These are phyloP conservation scores for Cicer pinnatifidum DNA, from an alignment of 306 rosid genomes.

Conservation along the genomic window DNA sequence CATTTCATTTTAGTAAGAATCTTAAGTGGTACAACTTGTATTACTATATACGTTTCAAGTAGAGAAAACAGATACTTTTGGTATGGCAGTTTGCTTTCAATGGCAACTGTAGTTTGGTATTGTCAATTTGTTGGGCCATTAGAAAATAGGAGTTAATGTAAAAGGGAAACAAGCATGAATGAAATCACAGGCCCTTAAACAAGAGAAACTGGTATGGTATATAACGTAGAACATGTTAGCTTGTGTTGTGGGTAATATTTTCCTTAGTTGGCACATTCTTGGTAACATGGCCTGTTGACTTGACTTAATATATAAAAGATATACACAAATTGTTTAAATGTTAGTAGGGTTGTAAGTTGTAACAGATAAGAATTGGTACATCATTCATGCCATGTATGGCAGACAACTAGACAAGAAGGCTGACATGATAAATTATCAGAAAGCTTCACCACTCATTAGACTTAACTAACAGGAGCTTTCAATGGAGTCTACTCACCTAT, in stretches of 20 bases:
- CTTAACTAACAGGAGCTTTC: background rate
- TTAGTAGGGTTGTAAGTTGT: constrained; percentile 17
- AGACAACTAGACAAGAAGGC: background rate
- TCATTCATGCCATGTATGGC: background rate
- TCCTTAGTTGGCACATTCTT: constrained; percentile 38
- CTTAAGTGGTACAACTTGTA: background rate
- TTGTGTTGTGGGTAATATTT: constrained; percentile 39
- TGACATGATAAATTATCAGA: background rate
- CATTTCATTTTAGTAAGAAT: constrained; percentile 15
- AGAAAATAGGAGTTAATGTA: background rate
- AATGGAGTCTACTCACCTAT: background rate
- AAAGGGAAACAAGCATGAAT: constrained; percentile 27
- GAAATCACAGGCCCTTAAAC: background rate
- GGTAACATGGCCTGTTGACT: background rate
- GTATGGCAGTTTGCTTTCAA: background rate
- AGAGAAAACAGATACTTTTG: background rate
- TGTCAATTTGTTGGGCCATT: constrained; percentile 23
- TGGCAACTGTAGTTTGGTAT: constrained; percentile 3
- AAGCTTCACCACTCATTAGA: background rate
- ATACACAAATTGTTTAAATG: constrained; percentile 18
- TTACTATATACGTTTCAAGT: background rate
- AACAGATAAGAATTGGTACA: background rate
- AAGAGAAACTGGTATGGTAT: constrained; percentile 26
- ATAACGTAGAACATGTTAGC: constrained; percentile 40
- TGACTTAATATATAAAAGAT: constrained; percentile 36